Evolutionary conservation across 495 filamentous ascomycete species (phyloP).

Genomic region (Aspergillus haitiensis): DNA sequence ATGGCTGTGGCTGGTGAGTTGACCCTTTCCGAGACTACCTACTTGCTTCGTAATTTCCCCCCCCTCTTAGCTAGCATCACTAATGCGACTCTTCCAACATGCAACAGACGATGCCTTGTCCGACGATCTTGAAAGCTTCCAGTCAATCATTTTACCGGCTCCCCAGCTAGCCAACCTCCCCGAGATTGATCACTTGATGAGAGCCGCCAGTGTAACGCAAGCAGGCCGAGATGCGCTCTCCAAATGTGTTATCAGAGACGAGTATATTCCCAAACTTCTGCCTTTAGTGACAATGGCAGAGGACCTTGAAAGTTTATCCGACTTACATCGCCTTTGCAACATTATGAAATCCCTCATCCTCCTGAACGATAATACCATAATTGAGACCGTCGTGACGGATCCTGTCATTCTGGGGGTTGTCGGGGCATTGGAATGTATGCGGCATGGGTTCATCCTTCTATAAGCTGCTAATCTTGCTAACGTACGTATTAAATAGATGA

Average conservation of each 20-base stretch:
- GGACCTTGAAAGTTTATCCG: slow-evolving; percentile 79
- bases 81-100: neutral
- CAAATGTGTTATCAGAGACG: slow-evolving; percentile 78
- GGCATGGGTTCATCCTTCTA: neutral
- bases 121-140: slow-evolving; percentile 76
- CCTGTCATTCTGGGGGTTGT: slow-evolving; percentile 88
- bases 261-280: slow-evolving; percentile 86
- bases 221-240: slow-evolving; percentile 83
- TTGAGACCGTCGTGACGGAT: slow-evolving; percentile 90
- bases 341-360: slow-evolving; percentile 97
- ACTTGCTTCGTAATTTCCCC: slow-evolving; percentile 18
- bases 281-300: slow-evolving; percentile 84
- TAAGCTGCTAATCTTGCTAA: slow-evolving; percentile 17
- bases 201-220: slow-evolving; percentile 68
- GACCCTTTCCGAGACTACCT: slow-evolving; percentile 1
- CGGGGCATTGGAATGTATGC: slow-evolving; percentile 84
- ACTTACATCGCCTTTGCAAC: slow-evolving; percentile 90
- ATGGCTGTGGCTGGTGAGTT: slow-evolving; percentile 52
- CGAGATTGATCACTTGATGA: slow-evolving; percentile 81
- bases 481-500: slow-evolving; percentile 58
- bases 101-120: slow-evolving; percentile 80
- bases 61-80: neutral
- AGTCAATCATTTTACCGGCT: slow-evolving; percentile 70
- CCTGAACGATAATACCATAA: slow-evolving; percentile 90
- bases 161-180: slow-evolving; percentile 75